Evolutionary conservation across 2,329 filamentous ascomycete genomes (phyloP).

Genomic region (Teratosphaeria zuluensis): DNA sequence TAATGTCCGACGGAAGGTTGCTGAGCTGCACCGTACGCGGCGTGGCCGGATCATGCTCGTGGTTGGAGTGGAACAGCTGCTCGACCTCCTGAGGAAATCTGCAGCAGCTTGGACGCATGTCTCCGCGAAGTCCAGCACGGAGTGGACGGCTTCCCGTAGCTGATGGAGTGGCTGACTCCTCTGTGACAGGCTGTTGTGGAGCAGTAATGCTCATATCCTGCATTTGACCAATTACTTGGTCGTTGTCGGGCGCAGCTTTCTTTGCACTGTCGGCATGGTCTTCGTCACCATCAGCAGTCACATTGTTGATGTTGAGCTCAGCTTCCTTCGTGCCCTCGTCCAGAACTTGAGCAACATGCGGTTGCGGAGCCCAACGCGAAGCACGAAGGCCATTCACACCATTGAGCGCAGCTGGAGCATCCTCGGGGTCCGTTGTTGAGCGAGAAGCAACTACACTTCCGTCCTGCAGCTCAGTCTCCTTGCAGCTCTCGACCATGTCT

Average conservation of each 20-base stretch:
- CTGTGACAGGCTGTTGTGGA: not conserved
- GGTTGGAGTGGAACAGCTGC: not conserved
- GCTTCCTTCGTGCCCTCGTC: not conserved
- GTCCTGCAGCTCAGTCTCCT: not conserved
- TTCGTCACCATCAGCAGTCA: not conserved
- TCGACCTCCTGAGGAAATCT: not conserved
- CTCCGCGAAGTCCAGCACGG: not conserved
- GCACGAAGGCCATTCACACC: not conserved
- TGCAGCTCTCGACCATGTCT: not conserved
- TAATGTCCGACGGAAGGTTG: slow-evolving; percentile 11
- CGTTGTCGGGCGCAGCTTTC: not conserved
- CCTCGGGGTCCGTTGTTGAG: not conserved
- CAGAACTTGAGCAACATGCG: not conserved
- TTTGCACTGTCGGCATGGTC: too few species aligned
- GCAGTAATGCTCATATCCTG: not conserved
- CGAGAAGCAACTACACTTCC: not conserved
- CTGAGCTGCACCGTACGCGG: slow-evolving; percentile 14
- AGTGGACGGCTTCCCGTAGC: not conserved
- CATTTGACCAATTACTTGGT: not conserved
- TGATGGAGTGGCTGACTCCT: not conserved
- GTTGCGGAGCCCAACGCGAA: not conserved
- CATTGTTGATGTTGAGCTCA: not conserved
- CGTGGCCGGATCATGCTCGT: slow-evolving; percentile 1
- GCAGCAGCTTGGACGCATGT: slow-evolving; percentile 2
- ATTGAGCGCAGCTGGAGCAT: not conserved